phyloP scores from a whole-genome alignment of 2,329 filamentous ascomycete genomes.

The Epichloe brachyelytri region DNA sequence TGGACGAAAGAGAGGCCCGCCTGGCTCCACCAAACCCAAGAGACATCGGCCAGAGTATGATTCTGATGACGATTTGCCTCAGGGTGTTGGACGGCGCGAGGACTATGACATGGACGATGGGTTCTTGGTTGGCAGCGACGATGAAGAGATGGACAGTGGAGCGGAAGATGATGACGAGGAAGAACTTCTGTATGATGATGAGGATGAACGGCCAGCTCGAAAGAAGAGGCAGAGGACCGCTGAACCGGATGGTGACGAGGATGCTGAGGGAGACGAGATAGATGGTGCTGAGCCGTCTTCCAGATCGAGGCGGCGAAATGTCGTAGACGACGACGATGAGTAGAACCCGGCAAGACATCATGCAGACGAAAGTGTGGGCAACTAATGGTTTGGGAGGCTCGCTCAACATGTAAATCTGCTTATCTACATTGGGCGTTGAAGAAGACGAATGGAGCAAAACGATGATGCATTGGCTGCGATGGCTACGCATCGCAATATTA shows the following conservation, averaged over 20 bases:
- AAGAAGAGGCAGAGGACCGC: conserved; percentile 39
- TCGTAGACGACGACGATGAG: conserved; percentile 39
- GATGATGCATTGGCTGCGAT: background rate
- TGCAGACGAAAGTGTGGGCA: background rate
- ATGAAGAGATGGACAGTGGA: conserved; percentile 50
- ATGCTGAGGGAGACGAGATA: conserved; percentile 42
- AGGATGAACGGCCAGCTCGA: conserved; percentile 32
- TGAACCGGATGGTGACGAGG: conserved; percentile 34
- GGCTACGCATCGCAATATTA: background rate
- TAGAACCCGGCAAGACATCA: background rate
- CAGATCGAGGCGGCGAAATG: conserved; percentile 37
- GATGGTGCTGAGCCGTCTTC: conserved; percentile 30
- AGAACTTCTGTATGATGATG: conserved; percentile 41
- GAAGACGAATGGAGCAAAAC: background rate
- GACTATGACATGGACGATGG: conserved; percentile 72
- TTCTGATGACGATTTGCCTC: conserved; percentile 60
- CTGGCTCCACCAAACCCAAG: conserved; percentile 37
- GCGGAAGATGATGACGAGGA: conserved; percentile 56
- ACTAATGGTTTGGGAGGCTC: background rate
- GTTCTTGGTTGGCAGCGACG: conserved; percentile 64
- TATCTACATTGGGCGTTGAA: background rate
- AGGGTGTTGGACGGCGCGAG: conserved; percentile 49
- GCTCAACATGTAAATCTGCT: background rate
- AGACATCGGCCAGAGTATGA: conserved; percentile 54
- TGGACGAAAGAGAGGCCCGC: conserved; percentile 39